Evolutionary conservation across 2,329 filamentous ascomycete genomes (phyloP).

Genomic region (Sphaerulina vaccinii): DNA sequence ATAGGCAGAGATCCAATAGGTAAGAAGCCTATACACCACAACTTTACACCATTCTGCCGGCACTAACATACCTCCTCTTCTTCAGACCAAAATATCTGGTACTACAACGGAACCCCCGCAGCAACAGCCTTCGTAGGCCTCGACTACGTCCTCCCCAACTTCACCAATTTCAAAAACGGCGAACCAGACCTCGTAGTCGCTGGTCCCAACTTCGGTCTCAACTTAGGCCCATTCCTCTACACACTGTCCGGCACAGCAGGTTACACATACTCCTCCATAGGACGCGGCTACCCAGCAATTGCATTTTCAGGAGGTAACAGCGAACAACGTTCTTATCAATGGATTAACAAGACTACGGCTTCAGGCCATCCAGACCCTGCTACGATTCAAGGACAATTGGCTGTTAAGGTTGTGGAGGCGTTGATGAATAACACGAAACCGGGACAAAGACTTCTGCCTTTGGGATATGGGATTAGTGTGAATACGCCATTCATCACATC

Average conservation of each 20-base stretch:
- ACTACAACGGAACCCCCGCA: conserved; percentile 60
- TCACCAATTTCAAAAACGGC: conserved; percentile 49
- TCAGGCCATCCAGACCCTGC: conserved; percentile 41
- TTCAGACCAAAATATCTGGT: conserved; percentile 56
- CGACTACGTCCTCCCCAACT: conserved; percentile 47
- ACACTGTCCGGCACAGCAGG: conserved; percentile 54
- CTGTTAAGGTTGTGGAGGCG: conserved; percentile 47
- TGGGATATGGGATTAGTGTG: conserved; percentile 53
- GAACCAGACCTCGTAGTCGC: conserved; percentile 55
- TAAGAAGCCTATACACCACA: too few relatives aligned
- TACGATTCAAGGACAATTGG: conserved; percentile 45
- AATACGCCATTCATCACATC: conserved; percentile 50
- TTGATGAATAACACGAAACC: conserved; percentile 42
- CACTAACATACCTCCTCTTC: too few relatives aligned
- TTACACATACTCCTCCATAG: conserved; percentile 50
- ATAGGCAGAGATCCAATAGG: conserved; percentile 50
- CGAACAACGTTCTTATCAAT: conserved; percentile 45
- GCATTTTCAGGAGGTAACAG: conserved; percentile 48
- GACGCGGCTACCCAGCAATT: conserved; percentile 51
- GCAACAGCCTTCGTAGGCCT: conserved; percentile 57
- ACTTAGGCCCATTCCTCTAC: conserved; percentile 56
- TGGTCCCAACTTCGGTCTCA: conserved; percentile 58
- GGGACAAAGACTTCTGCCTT: conserved; percentile 42
- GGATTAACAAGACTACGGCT: conserved; percentile 42
- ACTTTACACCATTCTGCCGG: too few relatives aligned